These are phyloP conservation scores for Eremochloa ophiuroides DNA, from an alignment of 176 grass and related monocot species.

Conservation along the genomic window DNA sequence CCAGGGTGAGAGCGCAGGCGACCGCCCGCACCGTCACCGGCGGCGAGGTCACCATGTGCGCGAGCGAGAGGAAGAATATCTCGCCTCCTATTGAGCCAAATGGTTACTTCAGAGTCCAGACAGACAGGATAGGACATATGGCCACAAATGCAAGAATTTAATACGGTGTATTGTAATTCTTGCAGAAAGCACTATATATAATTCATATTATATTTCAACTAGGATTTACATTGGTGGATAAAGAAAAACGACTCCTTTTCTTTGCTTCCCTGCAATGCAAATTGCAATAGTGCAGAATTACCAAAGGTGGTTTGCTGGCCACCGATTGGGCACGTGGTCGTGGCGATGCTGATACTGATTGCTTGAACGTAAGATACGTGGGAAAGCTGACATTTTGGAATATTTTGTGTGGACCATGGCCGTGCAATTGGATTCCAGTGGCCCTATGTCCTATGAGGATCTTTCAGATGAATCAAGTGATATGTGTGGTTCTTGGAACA, in stretches of 20 bases:
- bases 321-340: neutral
- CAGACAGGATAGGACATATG: neutral
- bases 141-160: neutral
- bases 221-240: neutral
- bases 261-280: too few species aligned
- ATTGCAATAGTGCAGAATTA: too few species aligned
- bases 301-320: too few species aligned
- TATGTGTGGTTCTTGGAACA: neutral
- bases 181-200: too few species aligned
- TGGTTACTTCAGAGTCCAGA: neutral
- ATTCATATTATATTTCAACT: neutral
- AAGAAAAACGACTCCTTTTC: too few species aligned
- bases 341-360: neutral
- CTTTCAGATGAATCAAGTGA: neutral
- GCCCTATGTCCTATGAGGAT: too few species aligned
- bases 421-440: too few species aligned
- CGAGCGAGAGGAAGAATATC: neutral
- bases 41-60: constrained; percentile 18
- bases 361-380: neutral
- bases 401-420: neutral
- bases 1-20: neutral
- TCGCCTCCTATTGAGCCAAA: neutral
- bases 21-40: constrained; percentile 10
- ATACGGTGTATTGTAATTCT: too few species aligned
- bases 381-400: too few species aligned